Conservation (phyloP, 2,329 filamentous ascomycete genomes). For the Apiospora arundinis region DNA sequence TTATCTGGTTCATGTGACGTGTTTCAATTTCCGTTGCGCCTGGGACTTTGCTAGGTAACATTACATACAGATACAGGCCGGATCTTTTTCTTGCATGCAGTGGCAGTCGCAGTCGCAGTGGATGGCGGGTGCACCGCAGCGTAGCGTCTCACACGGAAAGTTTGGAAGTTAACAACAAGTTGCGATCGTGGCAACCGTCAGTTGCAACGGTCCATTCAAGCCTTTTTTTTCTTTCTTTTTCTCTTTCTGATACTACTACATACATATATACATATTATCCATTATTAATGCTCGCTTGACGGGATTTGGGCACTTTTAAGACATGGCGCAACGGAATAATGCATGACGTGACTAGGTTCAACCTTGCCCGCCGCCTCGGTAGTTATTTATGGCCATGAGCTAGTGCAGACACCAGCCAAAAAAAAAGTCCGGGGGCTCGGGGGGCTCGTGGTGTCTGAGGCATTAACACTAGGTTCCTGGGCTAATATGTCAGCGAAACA, state of each 20-base stretch:
- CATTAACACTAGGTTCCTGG: too few species aligned
- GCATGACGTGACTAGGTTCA: conserved; percentile 8
- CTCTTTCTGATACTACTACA: too few species aligned
- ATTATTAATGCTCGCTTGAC: background rate
- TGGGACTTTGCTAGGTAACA: background rate
- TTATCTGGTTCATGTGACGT: conserved; percentile 14
- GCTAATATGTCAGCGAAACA: background rate
- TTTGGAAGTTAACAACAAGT: background rate
- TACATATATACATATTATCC: too few species aligned
- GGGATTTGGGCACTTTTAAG: background rate
- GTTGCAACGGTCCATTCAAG: background rate
- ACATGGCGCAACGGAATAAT: conserved; percentile 5
- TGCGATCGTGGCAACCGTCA: background rate
- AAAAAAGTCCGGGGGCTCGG: background rate
- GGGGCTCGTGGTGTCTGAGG: background rate
- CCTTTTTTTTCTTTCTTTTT: background rate
- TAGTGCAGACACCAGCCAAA: background rate
- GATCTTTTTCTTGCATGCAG: conserved; percentile 11
- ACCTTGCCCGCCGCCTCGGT: background rate
- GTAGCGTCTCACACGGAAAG: background rate
- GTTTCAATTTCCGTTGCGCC: conserved; percentile 9
- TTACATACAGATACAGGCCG: background rate
- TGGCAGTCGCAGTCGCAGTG: background rate
- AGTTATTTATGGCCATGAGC: conserved; percentile 1
- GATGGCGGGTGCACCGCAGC: background rate